These are phyloP conservation scores for Trichoderma oligosporum DNA, from an alignment of 2,329 filamentous ascomycete genomes.

Conservation along the genomic window DNA sequence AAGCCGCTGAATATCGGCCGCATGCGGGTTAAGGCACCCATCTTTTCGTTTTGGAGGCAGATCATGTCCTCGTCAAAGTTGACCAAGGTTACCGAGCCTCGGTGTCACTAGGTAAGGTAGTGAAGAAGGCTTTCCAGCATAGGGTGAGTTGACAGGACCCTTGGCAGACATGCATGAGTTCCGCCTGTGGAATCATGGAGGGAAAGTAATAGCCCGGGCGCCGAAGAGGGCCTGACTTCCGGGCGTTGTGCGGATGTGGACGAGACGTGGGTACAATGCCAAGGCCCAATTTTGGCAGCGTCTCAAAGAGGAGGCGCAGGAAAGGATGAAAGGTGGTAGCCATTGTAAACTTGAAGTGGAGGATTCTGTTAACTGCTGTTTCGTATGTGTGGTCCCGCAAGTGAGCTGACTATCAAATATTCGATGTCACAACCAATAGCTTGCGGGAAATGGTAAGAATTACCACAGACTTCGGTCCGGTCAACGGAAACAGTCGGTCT, in stretches of 20 bases:
- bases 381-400: neutral
- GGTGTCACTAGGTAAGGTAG: neutral
- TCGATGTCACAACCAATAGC: neutral
- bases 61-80: conserved; percentile 23
- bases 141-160: conserved; percentile 15
- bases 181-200: neutral
- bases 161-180: conserved; percentile 18
- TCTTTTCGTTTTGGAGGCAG: conserved; percentile 1
- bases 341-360: conserved; percentile 6
- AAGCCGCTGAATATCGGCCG: conserved; percentile 21
- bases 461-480: neutral
- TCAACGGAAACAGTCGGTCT: neutral
- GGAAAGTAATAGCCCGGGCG: neutral
- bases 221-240: neutral
- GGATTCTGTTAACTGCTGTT: neutral
- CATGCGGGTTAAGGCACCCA: conserved; percentile 11
- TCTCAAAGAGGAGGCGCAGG: conserved; percentile 16
- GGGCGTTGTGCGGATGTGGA: conserved; percentile 15
- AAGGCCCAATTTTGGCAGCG: conserved; percentile 20
- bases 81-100: conserved; percentile 21
- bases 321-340: conserved; percentile 19
- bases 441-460: neutral
- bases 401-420: neutral
- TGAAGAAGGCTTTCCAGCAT: conserved; percentile 17
- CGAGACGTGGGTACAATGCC: conserved; percentile 11